Evolutionary conservation across 2,329 filamentous ascomycete genomes (phyloP).

Genomic region (Microsporum canis): DNA sequence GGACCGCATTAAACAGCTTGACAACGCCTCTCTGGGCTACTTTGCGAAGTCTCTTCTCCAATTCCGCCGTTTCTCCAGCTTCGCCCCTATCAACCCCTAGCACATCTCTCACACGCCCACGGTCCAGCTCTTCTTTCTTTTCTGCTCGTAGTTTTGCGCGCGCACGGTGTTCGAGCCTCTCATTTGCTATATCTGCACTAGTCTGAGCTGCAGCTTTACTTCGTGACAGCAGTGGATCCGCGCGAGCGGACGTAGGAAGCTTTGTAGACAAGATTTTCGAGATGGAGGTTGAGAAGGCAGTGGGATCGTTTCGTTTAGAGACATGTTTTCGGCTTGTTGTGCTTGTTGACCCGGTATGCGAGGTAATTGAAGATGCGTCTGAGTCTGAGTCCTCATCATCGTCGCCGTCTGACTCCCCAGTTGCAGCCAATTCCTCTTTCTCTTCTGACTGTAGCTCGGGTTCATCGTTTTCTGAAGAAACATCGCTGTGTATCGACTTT

Average conservation of each 20-base stretch:
- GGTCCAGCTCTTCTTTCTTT: constrained; percentile 67
- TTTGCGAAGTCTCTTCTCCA: constrained; percentile 71
- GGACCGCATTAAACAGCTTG: constrained; percentile 90
- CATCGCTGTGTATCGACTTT: constrained; percentile 17
- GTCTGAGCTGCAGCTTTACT: constrained; percentile 63
- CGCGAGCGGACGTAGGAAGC: constrained; percentile 65
- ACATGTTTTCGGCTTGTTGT: constrained; percentile 22
- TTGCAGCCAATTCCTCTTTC: constrained; percentile 21
- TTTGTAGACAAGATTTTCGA: constrained; percentile 88
- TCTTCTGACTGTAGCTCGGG: constrained; percentile 11
- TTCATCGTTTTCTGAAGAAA: constrained; percentile 13
- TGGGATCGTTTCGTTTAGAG: constrained; percentile 77
- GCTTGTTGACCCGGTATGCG: constrained; percentile 29
- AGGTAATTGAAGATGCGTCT: constrained; percentile 25
- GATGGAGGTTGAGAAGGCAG: constrained; percentile 83
- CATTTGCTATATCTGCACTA: constrained; percentile 60
- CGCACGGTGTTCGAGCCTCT: constrained; percentile 70
- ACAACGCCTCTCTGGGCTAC: constrained; percentile 88
- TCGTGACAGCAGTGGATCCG: constrained; percentile 83
- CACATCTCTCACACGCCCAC: constrained; percentile 80
- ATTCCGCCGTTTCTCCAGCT: constrained; percentile 47
- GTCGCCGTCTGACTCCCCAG: constrained; percentile 17
- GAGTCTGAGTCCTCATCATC: constrained; percentile 19
- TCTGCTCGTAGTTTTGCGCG: constrained; percentile 67
- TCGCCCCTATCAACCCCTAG: constrained; percentile 50